These are phyloP conservation scores for Rhododendron kiyosumense DNA, from an alignment of 148 eudicot species.

Conservation along the genomic window DNA sequence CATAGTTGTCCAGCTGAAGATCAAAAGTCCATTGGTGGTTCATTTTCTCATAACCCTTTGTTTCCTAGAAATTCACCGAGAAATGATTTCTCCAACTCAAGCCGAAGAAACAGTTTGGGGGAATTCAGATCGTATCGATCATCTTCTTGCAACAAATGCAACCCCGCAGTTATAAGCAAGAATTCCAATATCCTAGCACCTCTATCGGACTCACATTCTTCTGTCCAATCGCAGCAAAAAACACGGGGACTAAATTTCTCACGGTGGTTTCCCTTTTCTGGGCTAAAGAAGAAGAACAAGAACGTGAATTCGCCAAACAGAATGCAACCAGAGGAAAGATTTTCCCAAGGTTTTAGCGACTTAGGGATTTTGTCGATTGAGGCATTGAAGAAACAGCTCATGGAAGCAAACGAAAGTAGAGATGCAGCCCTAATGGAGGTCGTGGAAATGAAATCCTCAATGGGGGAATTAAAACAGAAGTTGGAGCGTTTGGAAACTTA, in stretches of 20 bases:
- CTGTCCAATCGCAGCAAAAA: slow-evolving; percentile 41
- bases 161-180: slow-evolving; percentile 46
- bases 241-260: slow-evolving; percentile 44
- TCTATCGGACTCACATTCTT: slow-evolving; percentile 62
- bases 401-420: slow-evolving; percentile 57
- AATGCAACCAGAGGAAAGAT: slow-evolving; percentile 48
- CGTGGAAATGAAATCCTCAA: slow-evolving; percentile 64
- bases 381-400: slow-evolving; percentile 56
- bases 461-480: slow-evolving; percentile 64
- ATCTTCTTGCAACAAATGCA: slow-evolving; percentile 72
- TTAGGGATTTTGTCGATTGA: slow-evolving; percentile 44
- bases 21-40: slow-evolving; percentile 43
- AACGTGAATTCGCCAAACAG: slow-evolving; percentile 44
- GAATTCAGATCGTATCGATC: slow-evolving; percentile 49
- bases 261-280: slow-evolving; percentile 69
- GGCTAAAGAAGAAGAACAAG: slow-evolving; percentile 62
- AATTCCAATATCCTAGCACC: slow-evolving; percentile 53
- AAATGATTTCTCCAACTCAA: slow-evolving; percentile 40
- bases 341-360: slow-evolving; percentile 38
- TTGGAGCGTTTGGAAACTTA: slow-evolving; percentile 61
- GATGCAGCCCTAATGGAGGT: slow-evolving; percentile 72
- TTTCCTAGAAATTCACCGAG: slow-evolving; percentile 41
- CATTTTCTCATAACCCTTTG: slow-evolving; percentile 32
- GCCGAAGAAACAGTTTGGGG: slow-evolving; percentile 66
- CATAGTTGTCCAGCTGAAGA: slow-evolving; percentile 44